Conservation (phyloP, 1,284 basidiomycete species). For the Cutaneotrichosporon daszewskae region DNA sequence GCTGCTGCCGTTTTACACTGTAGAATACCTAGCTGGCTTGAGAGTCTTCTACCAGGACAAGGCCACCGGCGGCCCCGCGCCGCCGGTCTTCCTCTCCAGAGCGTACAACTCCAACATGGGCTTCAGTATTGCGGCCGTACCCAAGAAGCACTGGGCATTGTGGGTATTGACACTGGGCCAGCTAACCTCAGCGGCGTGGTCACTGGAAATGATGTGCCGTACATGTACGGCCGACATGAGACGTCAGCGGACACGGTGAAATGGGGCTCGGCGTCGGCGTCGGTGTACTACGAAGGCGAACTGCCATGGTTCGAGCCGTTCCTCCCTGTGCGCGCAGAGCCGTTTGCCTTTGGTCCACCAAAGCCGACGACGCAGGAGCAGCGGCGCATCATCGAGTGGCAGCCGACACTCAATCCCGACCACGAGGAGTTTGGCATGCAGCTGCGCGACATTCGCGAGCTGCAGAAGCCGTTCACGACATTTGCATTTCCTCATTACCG, state of each 20-base stretch:
- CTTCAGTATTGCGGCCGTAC: slow-evolving; percentile 16
- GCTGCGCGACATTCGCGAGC: neutral
- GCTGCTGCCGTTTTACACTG: slow-evolving; percentile 21
- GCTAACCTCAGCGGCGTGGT: slow-evolving; percentile 4
- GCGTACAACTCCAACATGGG: neutral
- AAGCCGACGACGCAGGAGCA: neutral
- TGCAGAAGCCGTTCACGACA: neutral
- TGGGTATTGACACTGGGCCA: slow-evolving; percentile 3
- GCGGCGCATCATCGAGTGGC: neutral
- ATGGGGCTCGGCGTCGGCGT: too few relatives aligned
- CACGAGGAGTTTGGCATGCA: neutral
- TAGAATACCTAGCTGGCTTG: neutral
- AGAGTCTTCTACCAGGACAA: too few relatives aligned
- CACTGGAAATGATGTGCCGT: neutral
- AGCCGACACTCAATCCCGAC: neutral
- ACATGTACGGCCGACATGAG: neutral
- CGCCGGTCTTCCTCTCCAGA: too few relatives aligned
- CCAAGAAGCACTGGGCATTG: slow-evolving; percentile 22
- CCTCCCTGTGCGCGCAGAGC: neutral
- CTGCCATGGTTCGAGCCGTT: slow-evolving; percentile 1
- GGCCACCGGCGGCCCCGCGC: too few relatives aligned
- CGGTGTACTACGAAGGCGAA: neutral
- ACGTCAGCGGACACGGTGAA: neutral
- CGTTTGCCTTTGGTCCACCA: slow-evolving; percentile 7
- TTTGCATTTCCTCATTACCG: slow-evolving; percentile 7